These are phyloP conservation scores for Chimonanthus praecox DNA, from an alignment of 164 flowering plant genomes.

Conservation along the genomic window DNA sequence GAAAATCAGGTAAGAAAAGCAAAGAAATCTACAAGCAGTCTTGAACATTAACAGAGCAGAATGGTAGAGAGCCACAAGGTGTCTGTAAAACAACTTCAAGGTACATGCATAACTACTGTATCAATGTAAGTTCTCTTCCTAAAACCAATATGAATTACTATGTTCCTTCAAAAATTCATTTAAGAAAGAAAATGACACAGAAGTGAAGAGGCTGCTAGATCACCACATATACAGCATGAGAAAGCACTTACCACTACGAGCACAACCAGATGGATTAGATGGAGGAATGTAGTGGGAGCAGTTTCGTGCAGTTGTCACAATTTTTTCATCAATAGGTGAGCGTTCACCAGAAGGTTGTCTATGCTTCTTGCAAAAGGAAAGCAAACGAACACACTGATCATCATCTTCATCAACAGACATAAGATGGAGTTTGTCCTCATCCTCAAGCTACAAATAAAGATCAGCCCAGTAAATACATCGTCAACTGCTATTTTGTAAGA, in stretches of 20 bases:
- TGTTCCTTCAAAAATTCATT: neutral
- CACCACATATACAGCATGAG: slow-evolving; percentile 1
- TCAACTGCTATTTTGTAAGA: slow-evolving; percentile 1
- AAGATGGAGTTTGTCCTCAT: slow-evolving; percentile 74
- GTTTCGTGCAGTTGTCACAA: slow-evolving; percentile 24
- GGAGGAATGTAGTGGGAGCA: slow-evolving; percentile 62
- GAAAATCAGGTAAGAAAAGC: neutral
- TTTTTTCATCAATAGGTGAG: slow-evolving; percentile 35
- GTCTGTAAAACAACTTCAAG: neutral
- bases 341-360: slow-evolving; percentile 69
- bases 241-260: slow-evolving; percentile 65
- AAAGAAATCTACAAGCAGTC: neutral
- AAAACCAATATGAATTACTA: neutral
- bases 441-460: slow-evolving; percentile 58
- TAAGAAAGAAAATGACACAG: neutral
- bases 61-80: neutral
- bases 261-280: slow-evolving; percentile 87
- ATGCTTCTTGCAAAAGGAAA: slow-evolving; percentile 95
- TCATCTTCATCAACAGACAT: slow-evolving; percentile 78
- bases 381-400: slow-evolving; percentile 79
- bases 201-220: neutral
- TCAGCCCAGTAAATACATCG: slow-evolving; percentile 4
- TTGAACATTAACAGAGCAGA: neutral
- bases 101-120: neutral
- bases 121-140: neutral